phyloP scores from a whole-genome alignment of 1,284 basidiomycete species.

The Moniliella sp. region DNA sequence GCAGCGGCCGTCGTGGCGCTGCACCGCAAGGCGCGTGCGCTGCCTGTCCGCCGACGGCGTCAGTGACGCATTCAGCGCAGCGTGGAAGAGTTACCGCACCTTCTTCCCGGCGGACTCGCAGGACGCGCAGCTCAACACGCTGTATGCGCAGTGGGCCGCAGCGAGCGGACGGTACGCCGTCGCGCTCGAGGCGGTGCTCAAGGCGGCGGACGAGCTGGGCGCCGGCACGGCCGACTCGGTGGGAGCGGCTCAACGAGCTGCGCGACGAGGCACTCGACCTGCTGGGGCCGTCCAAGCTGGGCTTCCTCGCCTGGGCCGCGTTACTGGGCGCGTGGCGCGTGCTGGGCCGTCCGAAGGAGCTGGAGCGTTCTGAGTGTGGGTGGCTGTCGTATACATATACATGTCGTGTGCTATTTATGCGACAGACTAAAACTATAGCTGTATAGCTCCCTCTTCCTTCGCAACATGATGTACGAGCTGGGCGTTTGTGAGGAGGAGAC shows the following conservation, averaged over 20 bases:
- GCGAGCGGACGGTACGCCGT: slow-evolving; percentile 14
- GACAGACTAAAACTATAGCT: too few relatives aligned
- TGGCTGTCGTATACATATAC: too few relatives aligned
- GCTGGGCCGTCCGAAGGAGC: slow-evolving; percentile 2
- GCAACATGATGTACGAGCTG: too few relatives aligned
- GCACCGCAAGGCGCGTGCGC: slow-evolving; percentile 16
- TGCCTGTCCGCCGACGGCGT: slow-evolving; percentile 6
- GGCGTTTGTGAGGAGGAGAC: too few relatives aligned
- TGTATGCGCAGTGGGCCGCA: slow-evolving; percentile 19
- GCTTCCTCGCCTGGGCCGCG: slow-evolving; percentile 6
- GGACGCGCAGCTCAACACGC: slow-evolving; percentile 14
- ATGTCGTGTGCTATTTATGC: too few relatives aligned
- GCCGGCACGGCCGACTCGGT: slow-evolving; percentile 9
- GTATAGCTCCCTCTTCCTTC: too few relatives aligned
- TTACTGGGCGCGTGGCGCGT: slow-evolving; percentile 1
- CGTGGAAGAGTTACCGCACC: slow-evolving; percentile 11
- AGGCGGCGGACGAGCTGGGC: slow-evolving; percentile 24
- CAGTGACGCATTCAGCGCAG: slow-evolving; percentile 5
- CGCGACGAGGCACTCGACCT: slow-evolving; percentile 12
- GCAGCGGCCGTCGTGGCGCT: slow-evolving; percentile 23
- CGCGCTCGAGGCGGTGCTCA: slow-evolving; percentile 16
- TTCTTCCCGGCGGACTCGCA: slow-evolving; percentile 13
- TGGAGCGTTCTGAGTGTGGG: slow-evolving; percentile 6
- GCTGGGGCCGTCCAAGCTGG: slow-evolving; percentile 2
- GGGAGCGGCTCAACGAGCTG: slow-evolving; percentile 17